These are phyloP conservation scores for Iberis pinnata DNA, from an alignment of 345 rosid species.

Conservation along the genomic window DNA sequence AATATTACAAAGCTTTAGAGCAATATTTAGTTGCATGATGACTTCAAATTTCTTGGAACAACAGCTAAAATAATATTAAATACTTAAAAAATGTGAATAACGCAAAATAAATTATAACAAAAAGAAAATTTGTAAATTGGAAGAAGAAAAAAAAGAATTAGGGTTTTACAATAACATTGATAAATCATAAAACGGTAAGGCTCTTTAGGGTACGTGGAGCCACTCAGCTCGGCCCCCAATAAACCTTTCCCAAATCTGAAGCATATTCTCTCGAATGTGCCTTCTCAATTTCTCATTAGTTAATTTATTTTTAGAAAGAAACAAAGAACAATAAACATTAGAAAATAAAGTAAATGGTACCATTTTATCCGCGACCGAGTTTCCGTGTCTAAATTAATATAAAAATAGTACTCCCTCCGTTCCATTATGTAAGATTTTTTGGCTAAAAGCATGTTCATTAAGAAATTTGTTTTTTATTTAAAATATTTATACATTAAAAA, in stretches of 20 bases:
- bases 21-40: not conserved
- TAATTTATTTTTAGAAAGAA: not conserved
- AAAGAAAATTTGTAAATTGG: not conserved
- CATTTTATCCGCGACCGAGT: too few relatives aligned
- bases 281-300: conserved; percentile 21
- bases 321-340: not conserved
- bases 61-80: not conserved
- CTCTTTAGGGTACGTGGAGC: conserved; percentile 39
- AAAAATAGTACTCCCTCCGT: too few relatives aligned
- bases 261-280: conserved; percentile 66
- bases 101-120: conserved; percentile 3
- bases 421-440: too few relatives aligned
- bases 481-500: too few relatives aligned
- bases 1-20: too few relatives aligned
- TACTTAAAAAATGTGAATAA: not conserved
- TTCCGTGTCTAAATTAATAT: too few relatives aligned
- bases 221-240: conserved; percentile 25
- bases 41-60: not conserved
- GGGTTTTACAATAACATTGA: conserved; percentile 17
- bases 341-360: not conserved
- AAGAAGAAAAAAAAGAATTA: not conserved
- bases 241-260: conserved; percentile 17
- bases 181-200: conserved; percentile 2
- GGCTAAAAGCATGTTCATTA: too few relatives aligned
- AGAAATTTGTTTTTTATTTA: too few relatives aligned